Percentiles rank a stretch among this genome's conserved stretches.
phyloP scores from a whole-genome alignment of 2,329 filamentous ascomycete genomes.

The Rhynchosporium secalis region DNA sequence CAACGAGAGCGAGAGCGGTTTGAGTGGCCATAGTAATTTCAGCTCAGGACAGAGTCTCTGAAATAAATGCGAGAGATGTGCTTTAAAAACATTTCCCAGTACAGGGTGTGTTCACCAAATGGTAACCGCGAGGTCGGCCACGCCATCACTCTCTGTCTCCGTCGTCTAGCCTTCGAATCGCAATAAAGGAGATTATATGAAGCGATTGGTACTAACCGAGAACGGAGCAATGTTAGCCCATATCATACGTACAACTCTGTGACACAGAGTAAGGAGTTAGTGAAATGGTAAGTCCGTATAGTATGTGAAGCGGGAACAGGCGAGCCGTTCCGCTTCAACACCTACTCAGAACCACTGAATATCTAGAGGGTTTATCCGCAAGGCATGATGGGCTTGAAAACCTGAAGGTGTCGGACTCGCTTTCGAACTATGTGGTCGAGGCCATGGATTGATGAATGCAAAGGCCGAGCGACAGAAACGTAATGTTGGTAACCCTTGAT shows the following conservation, averaged over 20 bases:
- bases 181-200: too few relatives aligned
- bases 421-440: not conserved
- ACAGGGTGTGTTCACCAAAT: too few relatives aligned
- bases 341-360: too few relatives aligned
- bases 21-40: slow-evolving; percentile 24
- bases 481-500: too few relatives aligned
- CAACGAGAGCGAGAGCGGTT: slow-evolving; percentile 34
- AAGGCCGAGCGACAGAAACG: not conserved
- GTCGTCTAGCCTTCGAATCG: too few relatives aligned
- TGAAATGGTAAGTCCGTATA: not conserved
- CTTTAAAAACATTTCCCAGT: too few relatives aligned
- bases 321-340: not conserved
- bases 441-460: not conserved
- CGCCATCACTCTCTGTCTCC: too few relatives aligned
- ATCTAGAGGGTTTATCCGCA: not conserved
- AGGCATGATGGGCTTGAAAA: not conserved
- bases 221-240: not conserved
- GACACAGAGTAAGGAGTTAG: not conserved
- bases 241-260: not conserved
- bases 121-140: too few relatives aligned
- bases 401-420: not conserved
- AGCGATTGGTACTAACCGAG: too few relatives aligned
- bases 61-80: too few relatives aligned
- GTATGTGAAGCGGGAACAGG: not conserved
- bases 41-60: not conserved